Percentiles rank a stretch among this genome's conserved stretches.
phyloP scores from a whole-genome alignment of 1,139 yeast genomes.

The Lodderomyces margitis region DNA sequence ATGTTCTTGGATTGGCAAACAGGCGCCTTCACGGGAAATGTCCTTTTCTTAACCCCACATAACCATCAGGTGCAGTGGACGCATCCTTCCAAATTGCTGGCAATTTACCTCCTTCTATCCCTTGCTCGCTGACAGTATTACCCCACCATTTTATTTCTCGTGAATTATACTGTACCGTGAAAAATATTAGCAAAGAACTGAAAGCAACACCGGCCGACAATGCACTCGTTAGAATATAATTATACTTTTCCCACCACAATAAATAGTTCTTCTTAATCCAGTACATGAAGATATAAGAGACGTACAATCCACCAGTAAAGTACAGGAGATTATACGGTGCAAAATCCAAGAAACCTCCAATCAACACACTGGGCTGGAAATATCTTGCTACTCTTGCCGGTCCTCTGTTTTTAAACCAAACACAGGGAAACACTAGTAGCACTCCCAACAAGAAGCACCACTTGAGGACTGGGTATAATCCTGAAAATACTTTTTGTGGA shows the following conservation, averaged over 20 bases:
- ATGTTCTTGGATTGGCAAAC: too few species aligned
- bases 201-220: constrained; percentile 61
- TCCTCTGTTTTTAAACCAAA: constrained; percentile 29
- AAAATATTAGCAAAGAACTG: constrained; percentile 54
- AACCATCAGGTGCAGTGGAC: constrained; percentile 40
- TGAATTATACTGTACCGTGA: constrained; percentile 49
- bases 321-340: constrained; percentile 60
- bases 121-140: constrained; percentile 41
- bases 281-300: constrained; percentile 52
- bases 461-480: constrained; percentile 31
- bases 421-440: constrained; percentile 27
- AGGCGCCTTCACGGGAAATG: constrained; percentile 41
- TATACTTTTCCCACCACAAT: constrained; percentile 66
- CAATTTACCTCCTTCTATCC: constrained; percentile 36
- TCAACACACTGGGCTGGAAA: constrained; percentile 49
- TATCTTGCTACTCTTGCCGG: constrained; percentile 29
- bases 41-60: constrained; percentile 42
- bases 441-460: constrained; percentile 36
- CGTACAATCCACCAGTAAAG: constrained; percentile 49
- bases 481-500: constrained; percentile 32
- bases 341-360: constrained; percentile 45
- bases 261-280: constrained; percentile 47
- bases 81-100: constrained; percentile 33
- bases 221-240: constrained; percentile 58
- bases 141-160: constrained; percentile 61